Evolutionary conservation across 2,329 filamentous ascomycete genomes (phyloP), one percentile per base, ranked within the genome.

Genomic region (Nemania sp.): DNA sequence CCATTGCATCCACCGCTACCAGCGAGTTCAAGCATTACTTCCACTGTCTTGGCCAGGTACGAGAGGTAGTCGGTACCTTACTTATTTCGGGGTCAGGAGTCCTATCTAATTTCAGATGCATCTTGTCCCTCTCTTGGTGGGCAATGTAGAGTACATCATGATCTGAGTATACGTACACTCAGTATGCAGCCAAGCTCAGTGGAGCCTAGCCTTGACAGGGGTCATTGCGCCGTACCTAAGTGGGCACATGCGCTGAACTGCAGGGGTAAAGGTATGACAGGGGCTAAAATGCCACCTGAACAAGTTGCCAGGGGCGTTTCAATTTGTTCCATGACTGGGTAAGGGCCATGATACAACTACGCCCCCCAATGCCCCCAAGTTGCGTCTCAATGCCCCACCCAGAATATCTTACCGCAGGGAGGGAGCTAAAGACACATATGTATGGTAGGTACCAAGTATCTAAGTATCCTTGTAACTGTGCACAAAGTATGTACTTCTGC

Each of bases 231-330:
- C n/a, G 25, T 53, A 55, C 57, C 52, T 48, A 56, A 25, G 25
- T 29, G 25, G 25, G 25, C 25, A 7, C 57, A 65, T 63, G 60
- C 58, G 60, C 63, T 63, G 60, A 63, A 52, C 3, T 20, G 35
- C 63, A 61, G 61, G 64, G 64, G 43, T 60, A 25, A 29, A 6
- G 25, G 25, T 29, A 50, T 35, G 55, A 35, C 60, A 62, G 49
- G 60, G 57, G 47, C 34, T 1, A 34, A 17, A 25, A 54, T 47
- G 48, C 52, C 51, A 59, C 52, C 37, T 50, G 52, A 49, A 29
- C 40, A 54, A 40, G 51, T 17, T 11, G 46, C 55, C 66, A 71
- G 69, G 69, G 71, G 71, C 69, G 71, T 73, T 73, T 73, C 72
- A 73, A 70, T 73, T 68, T 70, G 68, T 70, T 70, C 67, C 60